Percentiles rank a stretch among this genome's conserved stretches.
Conservation (phyloP, 768 basidiomycete species). For the Suillus variegatus region DNA sequence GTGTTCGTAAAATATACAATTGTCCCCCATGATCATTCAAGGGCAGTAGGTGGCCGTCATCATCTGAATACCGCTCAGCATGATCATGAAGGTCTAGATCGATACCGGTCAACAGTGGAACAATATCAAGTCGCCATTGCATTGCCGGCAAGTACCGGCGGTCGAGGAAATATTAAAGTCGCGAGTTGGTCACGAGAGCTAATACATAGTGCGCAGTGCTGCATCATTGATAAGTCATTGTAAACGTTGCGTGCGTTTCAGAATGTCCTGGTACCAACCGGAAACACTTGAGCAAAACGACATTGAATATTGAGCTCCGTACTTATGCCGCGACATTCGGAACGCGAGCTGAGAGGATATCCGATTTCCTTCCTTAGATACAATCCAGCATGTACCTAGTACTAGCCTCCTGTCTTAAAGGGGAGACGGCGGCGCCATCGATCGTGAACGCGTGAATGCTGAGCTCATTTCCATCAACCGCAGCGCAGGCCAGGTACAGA, state of each 20-base stretch:
- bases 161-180: not conserved
- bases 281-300: not conserved
- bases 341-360: not conserved
- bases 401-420: conserved; percentile 11
- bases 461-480: conserved; percentile 14
- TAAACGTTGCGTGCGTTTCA: not conserved
- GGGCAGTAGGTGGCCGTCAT: not conserved
- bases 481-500: conserved; percentile 8
- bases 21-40: conserved; percentile 1
- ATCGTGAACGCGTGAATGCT: conserved; percentile 12
- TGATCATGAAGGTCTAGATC: not conserved
- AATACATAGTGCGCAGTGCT: too few species aligned
- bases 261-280: not conserved
- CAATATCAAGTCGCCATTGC: not conserved
- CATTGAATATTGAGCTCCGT: not conserved
- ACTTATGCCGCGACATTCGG: not conserved
- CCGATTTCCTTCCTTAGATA: conserved; percentile 20
- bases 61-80: not conserved
- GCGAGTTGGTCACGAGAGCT: too few species aligned
- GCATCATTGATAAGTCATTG: not conserved
- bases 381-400: conserved; percentile 4
- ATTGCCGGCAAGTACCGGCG: not conserved
- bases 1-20: not conserved
- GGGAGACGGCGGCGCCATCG: conserved; percentile 2
- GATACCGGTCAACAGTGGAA: not conserved